These are phyloP conservation scores for Chlamydomonas sphaeroides DNA, from an alignment of 139 green algal species.

Conservation along the genomic window DNA sequence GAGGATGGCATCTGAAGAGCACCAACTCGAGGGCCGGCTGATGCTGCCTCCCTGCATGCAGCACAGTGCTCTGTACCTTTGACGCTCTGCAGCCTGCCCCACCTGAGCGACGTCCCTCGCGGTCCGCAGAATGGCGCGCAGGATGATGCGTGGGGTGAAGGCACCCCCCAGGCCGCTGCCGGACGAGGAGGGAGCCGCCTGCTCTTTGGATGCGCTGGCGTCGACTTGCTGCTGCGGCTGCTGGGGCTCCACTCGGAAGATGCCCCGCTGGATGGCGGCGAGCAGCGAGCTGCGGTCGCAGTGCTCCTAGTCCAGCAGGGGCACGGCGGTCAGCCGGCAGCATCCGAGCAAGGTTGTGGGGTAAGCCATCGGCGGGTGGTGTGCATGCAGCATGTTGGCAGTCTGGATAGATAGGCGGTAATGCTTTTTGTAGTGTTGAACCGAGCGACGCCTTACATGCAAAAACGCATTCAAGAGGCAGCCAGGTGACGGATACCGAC, in stretches of 20 bases:
- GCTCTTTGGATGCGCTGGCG: neutral
- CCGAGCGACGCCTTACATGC: too few species aligned
- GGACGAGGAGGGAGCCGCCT: neutral
- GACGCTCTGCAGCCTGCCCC: too few species aligned
- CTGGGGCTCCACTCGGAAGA: neutral
- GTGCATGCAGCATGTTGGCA: too few species aligned
- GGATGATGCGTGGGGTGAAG: constrained; percentile 15
- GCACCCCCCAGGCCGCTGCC: neutral
- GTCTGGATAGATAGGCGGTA: too few species aligned
- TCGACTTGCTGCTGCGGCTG: neutral
- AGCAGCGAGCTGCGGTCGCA: constrained; percentile 27
- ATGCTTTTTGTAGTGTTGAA: too few species aligned
- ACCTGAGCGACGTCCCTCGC: constrained; percentile 22
- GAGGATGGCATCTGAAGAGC: neutral
- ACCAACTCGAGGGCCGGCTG: neutral
- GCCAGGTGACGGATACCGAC: too few species aligned
- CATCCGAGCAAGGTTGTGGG: too few species aligned
- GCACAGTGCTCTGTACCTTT: too few species aligned
- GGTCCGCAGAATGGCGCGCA: constrained; percentile 25
- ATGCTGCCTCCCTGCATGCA: neutral
- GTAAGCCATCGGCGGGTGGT: too few species aligned
- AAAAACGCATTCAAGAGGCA: too few species aligned
- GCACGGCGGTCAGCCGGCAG: too few species aligned
- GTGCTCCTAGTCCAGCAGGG: constrained; percentile 36
- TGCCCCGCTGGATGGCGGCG: constrained; percentile 20